phyloP scores from a whole-genome alignment of 2,329 filamentous ascomycete genomes.

The Cadophora sp. region DNA sequence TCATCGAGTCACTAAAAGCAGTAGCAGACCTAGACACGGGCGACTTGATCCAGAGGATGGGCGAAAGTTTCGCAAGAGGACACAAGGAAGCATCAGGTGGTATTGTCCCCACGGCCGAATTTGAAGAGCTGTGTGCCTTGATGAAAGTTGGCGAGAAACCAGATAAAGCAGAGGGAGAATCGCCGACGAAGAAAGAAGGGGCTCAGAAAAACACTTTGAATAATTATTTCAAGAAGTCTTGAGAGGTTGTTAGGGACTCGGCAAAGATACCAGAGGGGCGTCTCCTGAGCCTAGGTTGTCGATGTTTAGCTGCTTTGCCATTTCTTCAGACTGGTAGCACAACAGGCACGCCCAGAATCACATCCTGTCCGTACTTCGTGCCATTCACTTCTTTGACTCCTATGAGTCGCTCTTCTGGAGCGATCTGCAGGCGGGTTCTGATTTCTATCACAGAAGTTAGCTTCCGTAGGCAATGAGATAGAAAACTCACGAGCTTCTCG shows the following conservation, averaged over 20 bases:
- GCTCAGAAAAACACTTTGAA: constrained; percentile 60
- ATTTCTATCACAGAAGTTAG: constrained; percentile 28
- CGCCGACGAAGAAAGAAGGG: constrained; percentile 47
- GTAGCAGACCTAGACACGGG: constrained; percentile 55
- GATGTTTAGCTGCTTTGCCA: too few relatives aligned
- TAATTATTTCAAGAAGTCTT: constrained; percentile 59
- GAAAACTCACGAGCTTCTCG: constrained; percentile 46
- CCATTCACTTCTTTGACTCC: constrained; percentile 35
- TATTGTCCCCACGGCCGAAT: constrained; percentile 64
- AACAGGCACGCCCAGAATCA: constrained; percentile 32
- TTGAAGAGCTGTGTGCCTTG: constrained; percentile 67
- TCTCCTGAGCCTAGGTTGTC: too few relatives aligned
- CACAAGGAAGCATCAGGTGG: constrained; percentile 74
- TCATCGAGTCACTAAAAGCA: constrained; percentile 62
- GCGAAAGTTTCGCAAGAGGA: constrained; percentile 69
- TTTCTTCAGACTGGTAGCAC: constrained; percentile 27
- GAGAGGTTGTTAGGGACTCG: background rate
- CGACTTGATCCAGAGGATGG: constrained; percentile 55
- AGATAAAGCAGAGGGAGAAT: constrained; percentile 45
- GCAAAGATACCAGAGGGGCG: too few relatives aligned
- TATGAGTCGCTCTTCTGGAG: constrained; percentile 31
- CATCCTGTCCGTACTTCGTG: constrained; percentile 31
- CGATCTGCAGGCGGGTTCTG: constrained; percentile 28
- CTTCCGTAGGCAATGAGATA: background rate
- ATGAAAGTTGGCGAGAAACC: constrained; percentile 64